Base-by-base conservation (phyloP, 352 stramenopile species). In the Globisporangium orthogonon region DNA sequence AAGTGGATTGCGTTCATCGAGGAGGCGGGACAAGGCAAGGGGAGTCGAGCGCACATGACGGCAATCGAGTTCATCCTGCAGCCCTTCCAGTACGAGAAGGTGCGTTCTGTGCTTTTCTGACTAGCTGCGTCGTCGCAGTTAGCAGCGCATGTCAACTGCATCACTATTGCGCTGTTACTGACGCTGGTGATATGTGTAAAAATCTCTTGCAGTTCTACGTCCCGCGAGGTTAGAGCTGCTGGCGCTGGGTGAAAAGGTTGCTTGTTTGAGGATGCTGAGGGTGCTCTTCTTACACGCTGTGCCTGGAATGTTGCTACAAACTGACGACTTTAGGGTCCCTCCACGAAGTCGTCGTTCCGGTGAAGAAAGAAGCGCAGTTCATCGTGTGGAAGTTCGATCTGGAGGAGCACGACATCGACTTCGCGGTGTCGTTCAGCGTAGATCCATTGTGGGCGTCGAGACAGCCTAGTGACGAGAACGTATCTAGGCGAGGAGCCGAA, bases 321-420 rank as follows among this genome's bases (percentile, higher is more conserved):
- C 35, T 10, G 17, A 10, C 4, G 63, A 14, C 15, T n/a, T 2
- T 44, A 67, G 78, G 78, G 1, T 86, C 83, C 5, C 60, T 58
- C 6, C 75, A 89, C 55, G 76, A 91, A 46, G 62, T 88, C 13
- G 56, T 77, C n/a, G 63, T 91, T 31, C 70, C 69, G 10, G 61
- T 67, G 4, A 67, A 66, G 40, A 68, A 73, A 35, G 64, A 66
- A 0, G 62, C 67, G 10, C 83, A 89, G 39, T 88, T 84, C 57
- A 65, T 93, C 50, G 78, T 91, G 29, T 94, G 83, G 83, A 86
- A 86, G 50, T 94, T 94, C 54, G 83, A 91, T 50, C 50, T 90
- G 4, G 81, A 91, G 50, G 83, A 91, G 62, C 79, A 86, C 54
- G 81, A 94, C 56, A 76, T 94, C 43, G 80, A 91, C 37, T 90